Base-by-base conservation (phyloP, 441 rosid species). In the Jatropha multifida region DNA sequence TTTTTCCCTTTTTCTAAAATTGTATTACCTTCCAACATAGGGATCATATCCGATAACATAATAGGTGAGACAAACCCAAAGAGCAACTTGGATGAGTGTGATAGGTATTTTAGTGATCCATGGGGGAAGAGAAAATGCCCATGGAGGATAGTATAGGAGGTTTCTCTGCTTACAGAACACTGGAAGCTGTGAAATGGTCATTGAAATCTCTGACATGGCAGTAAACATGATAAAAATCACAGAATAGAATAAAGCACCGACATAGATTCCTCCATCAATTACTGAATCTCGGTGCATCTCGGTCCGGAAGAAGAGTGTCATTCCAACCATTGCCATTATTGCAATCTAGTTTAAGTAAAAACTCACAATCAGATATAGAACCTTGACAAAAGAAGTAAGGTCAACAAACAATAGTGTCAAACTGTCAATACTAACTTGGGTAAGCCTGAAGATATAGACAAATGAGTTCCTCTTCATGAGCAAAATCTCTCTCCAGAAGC, bases 381-480 rank as follows among this genome's bases (percentile, higher is more conserved):
- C 58, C 3, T 72, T 64, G 52, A 23, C 5, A 51, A 52, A 26
- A 17, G 46, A 56, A 44, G 55, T 17, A 26, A 20, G 12, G 11
- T 46, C 4, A 3, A 49, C 32, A 32, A 32, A 32, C 32, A 32
- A 32, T 32, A 74, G 83, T 32, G 32, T 32, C 13, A 73, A 18
- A 15, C 38, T 10, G 15, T 17, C 10, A 5, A 38, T 49, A 70
- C 79, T 71, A 13, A 94, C 98, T 82, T 92, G 98, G 10, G 64
- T 51, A 69, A 89, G 80, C 82, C 90, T 92, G 95, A 94, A 92
- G 69, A 84, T 78, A 83, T 92, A 90, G 74, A 94, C 91, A 48
- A 92, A 92, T 4, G 97, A 94, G 87, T 92, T 92, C 79, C 97
- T 89, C 85, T 88, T 89, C 95, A 92, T 94, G 70, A 94, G 93